Conservation (phyloP, 768 basidiomycete genomes). For the Goffeauzyma gilvescens region DNA sequence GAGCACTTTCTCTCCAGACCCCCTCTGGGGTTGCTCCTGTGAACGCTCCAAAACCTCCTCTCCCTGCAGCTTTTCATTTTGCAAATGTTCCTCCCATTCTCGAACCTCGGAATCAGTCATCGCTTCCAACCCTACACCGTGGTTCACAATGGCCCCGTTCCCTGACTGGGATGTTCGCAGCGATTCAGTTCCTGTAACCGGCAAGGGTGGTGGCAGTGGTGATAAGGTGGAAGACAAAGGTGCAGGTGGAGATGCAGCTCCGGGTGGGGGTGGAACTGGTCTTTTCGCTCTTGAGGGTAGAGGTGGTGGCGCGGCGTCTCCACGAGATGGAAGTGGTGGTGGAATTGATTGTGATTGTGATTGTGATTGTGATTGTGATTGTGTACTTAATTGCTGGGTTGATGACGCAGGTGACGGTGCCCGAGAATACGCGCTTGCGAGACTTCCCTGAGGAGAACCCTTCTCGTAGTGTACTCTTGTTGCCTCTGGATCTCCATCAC, state of each 20-base stretch:
- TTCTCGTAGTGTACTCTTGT: slow-evolving; percentile 10
- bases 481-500: slow-evolving; percentile 18
- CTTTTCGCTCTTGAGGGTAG: neutral
- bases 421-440: neutral
- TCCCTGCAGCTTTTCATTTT: too few species aligned
- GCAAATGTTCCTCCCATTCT: neutral
- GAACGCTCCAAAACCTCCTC: too few species aligned
- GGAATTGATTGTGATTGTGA: too few species aligned
- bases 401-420: neutral
- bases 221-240: neutral
- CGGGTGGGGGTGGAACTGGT: neutral
- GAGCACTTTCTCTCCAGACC: too few species aligned
- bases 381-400: too few species aligned
- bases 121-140: neutral
- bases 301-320: slow-evolving; percentile 2
- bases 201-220: neutral
- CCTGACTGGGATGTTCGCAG: neutral
- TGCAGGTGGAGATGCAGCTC: neutral
- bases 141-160: neutral
- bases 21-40: too few species aligned
- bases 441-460: neutral
- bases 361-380: too few species aligned
- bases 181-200: neutral
- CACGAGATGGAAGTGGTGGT: too few species aligned
- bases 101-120: neutral